Percentiles rank a stretch among this genome's conserved stretches.
phyloP scores from a whole-genome alignment of 176 grass and related monocot genomes.

The Eragrostis nindensis region DNA sequence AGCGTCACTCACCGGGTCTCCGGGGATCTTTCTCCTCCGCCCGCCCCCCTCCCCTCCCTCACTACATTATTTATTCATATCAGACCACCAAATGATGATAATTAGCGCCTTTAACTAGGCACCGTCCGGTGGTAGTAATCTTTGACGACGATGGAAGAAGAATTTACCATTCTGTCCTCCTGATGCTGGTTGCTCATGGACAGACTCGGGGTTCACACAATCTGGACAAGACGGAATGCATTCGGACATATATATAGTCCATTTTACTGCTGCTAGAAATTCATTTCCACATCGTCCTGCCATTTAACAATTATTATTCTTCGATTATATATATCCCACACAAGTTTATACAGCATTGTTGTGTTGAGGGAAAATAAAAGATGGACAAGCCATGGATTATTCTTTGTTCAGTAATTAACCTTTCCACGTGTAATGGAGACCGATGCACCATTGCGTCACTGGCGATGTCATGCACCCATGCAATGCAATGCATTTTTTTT shows the following conservation, averaged over 20 bases:
- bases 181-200: too few relatives aligned
- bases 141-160: neutral
- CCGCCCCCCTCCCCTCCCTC: neutral
- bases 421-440: neutral
- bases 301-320: too few relatives aligned
- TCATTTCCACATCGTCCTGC: too few relatives aligned
- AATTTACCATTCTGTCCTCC: neutral
- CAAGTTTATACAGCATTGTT: too few relatives aligned
- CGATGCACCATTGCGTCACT: neutral
- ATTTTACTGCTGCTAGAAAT: too few relatives aligned
- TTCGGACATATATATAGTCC: too few relatives aligned
- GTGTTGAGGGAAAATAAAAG: too few relatives aligned
- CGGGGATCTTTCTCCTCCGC: conserved; percentile 55
- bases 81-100: conserved; percentile 22
- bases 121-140: neutral
- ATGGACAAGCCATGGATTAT: neutral
- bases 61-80: neutral
- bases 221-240: too few relatives aligned
- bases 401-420: neutral
- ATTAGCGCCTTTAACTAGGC: conserved; percentile 40
- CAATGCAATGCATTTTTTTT: neutral
- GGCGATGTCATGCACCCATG: neutral
- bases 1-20: conserved; percentile 7
- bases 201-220: too few relatives aligned
- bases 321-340: too few relatives aligned